Conservation (phyloP, 495 filamentous ascomycete genomes). For the Lentithecium fluviatile region DNA sequence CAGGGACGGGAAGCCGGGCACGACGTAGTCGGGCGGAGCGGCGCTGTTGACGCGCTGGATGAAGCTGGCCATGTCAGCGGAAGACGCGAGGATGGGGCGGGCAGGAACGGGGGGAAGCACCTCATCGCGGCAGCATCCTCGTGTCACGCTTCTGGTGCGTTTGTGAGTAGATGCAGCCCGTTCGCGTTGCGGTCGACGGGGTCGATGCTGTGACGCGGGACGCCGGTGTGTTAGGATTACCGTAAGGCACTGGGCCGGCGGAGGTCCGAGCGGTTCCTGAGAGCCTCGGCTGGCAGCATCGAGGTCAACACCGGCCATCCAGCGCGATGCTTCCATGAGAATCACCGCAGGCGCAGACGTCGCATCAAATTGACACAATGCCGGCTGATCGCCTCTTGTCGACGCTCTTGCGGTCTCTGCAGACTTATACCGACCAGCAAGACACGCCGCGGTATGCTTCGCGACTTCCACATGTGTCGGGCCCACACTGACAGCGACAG, state of each 20-base stretch:
- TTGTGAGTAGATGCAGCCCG: background rate
- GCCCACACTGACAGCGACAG: conserved; percentile 47
- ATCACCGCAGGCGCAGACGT: background rate
- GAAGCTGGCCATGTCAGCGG: conserved; percentile 24
- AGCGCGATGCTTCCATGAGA: background rate
- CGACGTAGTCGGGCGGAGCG: conserved; percentile 64
- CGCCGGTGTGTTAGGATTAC: background rate
- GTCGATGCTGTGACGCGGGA: background rate
- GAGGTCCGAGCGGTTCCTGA: conserved; percentile 11
- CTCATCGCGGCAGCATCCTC: conserved; percentile 27
- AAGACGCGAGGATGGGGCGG: background rate
- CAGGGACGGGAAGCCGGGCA: conserved; percentile 82
- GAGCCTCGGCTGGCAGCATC: conserved; percentile 16
- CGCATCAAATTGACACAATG: conserved; percentile 30
- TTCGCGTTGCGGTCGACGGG: background rate
- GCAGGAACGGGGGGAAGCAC: background rate
- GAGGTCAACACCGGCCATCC: conserved; percentile 22
- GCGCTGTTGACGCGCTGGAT: conserved; percentile 45
- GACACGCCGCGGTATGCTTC: conserved; percentile 49
- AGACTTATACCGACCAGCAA: conserved; percentile 47
- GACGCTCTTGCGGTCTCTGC: conserved; percentile 45
- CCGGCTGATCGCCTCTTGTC: conserved; percentile 44
- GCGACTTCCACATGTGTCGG: background rate
- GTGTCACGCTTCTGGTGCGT: background rate
- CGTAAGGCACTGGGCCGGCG: background rate